phyloP scores from a whole-genome alignment of 2,329 filamentous ascomycete genomes.

The Fusarium sulawesiense region DNA sequence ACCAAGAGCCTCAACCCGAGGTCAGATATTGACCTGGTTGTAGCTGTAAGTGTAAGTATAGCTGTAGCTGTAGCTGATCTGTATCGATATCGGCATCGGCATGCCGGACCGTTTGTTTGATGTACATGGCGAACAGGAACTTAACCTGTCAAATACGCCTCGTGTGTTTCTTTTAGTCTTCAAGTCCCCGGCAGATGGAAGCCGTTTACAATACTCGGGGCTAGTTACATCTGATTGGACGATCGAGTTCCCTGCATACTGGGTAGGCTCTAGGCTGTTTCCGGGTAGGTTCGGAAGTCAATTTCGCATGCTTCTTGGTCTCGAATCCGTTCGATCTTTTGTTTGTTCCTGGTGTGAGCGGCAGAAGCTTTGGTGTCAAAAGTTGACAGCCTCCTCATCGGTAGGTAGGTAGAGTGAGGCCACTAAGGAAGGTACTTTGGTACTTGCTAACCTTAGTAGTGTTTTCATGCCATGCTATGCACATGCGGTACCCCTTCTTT shows the following conservation, averaged over 20 bases:
- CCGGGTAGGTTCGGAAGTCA: slow-evolving; percentile 26
- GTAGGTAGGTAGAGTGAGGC: neutral
- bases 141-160: slow-evolving; percentile 40
- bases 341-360: slow-evolving; percentile 29
- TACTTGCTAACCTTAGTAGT: neutral
- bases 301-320: slow-evolving; percentile 26
- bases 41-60: neutral
- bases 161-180: slow-evolving; percentile 33
- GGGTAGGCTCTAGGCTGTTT: slow-evolving; percentile 32
- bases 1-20: slow-evolving; percentile 21
- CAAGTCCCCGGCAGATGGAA: slow-evolving; percentile 22
- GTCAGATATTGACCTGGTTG: neutral
- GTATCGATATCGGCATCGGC: slow-evolving; percentile 31
- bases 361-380: slow-evolving; percentile 25
- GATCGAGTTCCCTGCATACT: slow-evolving; percentile 42
- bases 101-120: slow-evolving; percentile 41
- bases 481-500: neutral
- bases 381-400: slow-evolving; percentile 10
- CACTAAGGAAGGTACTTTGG: neutral
- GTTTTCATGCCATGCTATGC: neutral
- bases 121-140: slow-evolving; percentile 44
- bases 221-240: slow-evolving; percentile 40
- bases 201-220: slow-evolving; percentile 28
- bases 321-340: slow-evolving; percentile 15
- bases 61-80: slow-evolving; percentile 1